Conservation (phyloP, 805 yeast genomes). For the Starmerella potacharoeniae region DNA sequence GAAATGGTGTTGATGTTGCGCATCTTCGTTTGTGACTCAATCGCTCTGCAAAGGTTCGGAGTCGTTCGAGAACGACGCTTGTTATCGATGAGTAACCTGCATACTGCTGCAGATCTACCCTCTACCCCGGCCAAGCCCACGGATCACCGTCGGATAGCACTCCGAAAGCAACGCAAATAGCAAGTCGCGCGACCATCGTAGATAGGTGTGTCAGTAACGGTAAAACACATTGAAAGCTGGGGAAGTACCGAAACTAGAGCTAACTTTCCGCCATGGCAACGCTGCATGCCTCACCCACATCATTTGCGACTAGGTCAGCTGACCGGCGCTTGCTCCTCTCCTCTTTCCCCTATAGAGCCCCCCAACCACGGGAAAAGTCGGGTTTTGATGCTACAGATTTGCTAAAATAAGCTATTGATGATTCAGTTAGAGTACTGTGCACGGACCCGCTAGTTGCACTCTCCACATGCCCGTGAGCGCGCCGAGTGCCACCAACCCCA, state of each 20-base stretch:
- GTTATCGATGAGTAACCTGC: constrained; percentile 5
- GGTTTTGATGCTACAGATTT: neutral
- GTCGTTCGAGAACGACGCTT: neutral
- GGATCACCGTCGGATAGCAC: neutral
- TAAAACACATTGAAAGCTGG: too few relatives aligned
- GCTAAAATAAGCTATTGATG: neutral
- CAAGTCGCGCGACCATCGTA: too few relatives aligned
- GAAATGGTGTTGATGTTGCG: neutral
- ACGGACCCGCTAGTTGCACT: too few relatives aligned
- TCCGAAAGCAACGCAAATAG: too few relatives aligned
- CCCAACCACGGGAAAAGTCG: neutral
- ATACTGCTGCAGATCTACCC: constrained; percentile 1
- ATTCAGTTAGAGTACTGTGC: too few relatives aligned
- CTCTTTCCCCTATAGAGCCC: neutral
- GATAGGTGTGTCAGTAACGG: too few relatives aligned
- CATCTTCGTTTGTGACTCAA: neutral
- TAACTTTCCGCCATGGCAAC: too few relatives aligned
- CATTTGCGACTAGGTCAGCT: neutral
- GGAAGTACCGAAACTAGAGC: too few relatives aligned
- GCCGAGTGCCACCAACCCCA: neutral
- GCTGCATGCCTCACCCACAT: too few relatives aligned
- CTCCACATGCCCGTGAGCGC: too few relatives aligned
- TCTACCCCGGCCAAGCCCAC: neutral
- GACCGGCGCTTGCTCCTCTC: neutral
- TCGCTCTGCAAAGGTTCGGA: neutral